phyloP scores from a whole-genome alignment of 345 rosid genomes.

The Triadica sebifera region DNA sequence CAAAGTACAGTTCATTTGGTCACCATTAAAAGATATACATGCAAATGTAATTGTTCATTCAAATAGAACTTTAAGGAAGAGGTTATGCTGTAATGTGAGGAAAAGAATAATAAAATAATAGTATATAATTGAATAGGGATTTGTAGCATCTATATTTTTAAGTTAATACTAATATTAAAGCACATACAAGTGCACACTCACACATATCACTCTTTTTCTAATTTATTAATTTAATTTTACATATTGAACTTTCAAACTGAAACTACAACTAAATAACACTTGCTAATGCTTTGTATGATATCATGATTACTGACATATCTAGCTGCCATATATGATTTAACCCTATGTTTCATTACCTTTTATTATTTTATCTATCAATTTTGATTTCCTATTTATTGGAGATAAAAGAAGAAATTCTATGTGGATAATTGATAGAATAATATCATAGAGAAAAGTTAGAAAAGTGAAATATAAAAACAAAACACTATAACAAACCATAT shows the following conservation, averaged over 20 bases:
- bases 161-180: not conserved
- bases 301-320: constrained; percentile 50
- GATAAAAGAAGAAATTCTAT: constrained; percentile 62
- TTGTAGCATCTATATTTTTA: not conserved
- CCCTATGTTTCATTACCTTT: constrained; percentile 60
- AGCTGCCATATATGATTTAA: constrained; percentile 54
- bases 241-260: not conserved
- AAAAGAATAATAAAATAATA: not conserved
- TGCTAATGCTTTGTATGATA: no score
- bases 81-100: no score
- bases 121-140: not conserved
- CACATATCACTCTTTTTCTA: no score
- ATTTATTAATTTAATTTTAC: no score
- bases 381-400: constrained; percentile 45
- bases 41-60: no score
- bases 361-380: constrained; percentile 46
- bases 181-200: not conserved
- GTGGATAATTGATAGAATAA: constrained; percentile 3
- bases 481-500: not conserved
- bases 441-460: not conserved
- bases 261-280: constrained; percentile 17
- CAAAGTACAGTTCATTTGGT: no score
- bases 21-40: no score
- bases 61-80: no score
- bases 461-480: not conserved